Evolutionary conservation across 1,284 basidiomycete genomes (phyloP).

Genomic region (Ganoderma multipileum): DNA sequence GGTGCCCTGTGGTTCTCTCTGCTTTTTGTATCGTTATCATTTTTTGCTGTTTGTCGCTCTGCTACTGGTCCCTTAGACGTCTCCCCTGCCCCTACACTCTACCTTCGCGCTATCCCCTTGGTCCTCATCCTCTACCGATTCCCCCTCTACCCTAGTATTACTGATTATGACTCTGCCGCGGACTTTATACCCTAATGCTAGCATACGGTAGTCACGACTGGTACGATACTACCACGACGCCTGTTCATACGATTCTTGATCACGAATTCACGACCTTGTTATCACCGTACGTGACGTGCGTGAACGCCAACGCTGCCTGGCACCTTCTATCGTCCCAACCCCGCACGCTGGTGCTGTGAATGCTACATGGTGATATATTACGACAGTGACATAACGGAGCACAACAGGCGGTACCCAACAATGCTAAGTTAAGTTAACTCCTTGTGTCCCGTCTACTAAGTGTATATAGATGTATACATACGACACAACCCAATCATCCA

Average conservation of each 20-base stretch:
- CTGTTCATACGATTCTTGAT: constrained; percentile 7
- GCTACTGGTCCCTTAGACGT: constrained; percentile 7
- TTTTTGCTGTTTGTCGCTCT: constrained; percentile 14
- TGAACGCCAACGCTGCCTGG: not conserved
- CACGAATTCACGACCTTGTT: constrained; percentile 12
- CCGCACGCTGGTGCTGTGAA: not conserved
- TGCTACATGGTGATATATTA: not conserved
- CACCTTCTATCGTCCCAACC: not conserved
- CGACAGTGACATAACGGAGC: not conserved
- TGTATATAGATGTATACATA: not conserved
- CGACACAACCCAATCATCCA: not conserved
- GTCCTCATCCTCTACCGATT: constrained; percentile 6
- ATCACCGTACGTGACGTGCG: not conserved
- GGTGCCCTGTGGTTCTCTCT: constrained; percentile 1
- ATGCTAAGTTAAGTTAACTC: not conserved
- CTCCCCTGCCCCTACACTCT: constrained; percentile 1
- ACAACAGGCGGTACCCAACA: not conserved
- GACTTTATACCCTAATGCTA: constrained; percentile 23
- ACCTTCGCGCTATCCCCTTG: constrained; percentile 11
- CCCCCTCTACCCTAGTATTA: constrained; percentile 27
- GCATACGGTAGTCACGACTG: constrained; percentile 19
- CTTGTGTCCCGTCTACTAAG: not conserved
- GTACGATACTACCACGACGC: constrained; percentile 13
- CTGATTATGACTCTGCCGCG: constrained; percentile 23
- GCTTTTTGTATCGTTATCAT: constrained; percentile 30